Evolutionary conservation across 2,329 filamentous ascomycete species (phyloP), one percentile per base, ranked within the genome.

Genomic region (Curvularia verruculosa): DNA sequence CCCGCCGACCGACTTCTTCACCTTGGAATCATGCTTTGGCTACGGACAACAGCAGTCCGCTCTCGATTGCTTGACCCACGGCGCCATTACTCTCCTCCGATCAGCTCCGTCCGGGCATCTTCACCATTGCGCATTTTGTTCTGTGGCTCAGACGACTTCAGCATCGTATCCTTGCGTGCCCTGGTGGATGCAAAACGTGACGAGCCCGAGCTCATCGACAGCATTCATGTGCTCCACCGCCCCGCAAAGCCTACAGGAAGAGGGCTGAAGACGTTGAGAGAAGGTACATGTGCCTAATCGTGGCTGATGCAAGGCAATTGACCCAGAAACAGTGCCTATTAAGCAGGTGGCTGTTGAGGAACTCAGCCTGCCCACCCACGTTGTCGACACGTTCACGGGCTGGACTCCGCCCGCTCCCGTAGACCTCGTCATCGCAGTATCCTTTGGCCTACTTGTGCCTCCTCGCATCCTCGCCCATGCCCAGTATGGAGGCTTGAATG

Each of bases 131-230:
- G 88, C 31, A 92, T 99, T 52, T 84, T 99, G 3, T 99, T 97
- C 78, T 98, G 93, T 78, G 95, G 95, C 61, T 95, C 94, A 3
- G 95, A 99, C 75, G 83, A 87, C 2, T 96, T 98, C 77, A 97
- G 94, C 79, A 89, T 89, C 68, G 84, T 84, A 50, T 91, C 92
- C 1, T 81, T 99, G 48, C 79, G 80, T 56, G 89, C 90, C 5
- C 79, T 99, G 31, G 76, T 89, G 66, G 70, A 78, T 5, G 89
- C 91, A 70, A 83, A 87, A 50, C 59, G 69, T 8, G 44, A 61
- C 5, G 56, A 66, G 3, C 65, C 68, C 5, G 31, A 52, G 9
- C 70, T 76, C 29, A 51, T 82, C 82, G 54, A 82, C 78, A 92
- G 90, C 5, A 89, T 99, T 62, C 89, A 96, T 75, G 93, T 99